Percentiles rank a stretch among this genome's conserved stretches.
Evolutionary conservation across 2,329 filamentous ascomycete species (phyloP).

Genomic region (Clonostachys rhizophaga): DNA sequence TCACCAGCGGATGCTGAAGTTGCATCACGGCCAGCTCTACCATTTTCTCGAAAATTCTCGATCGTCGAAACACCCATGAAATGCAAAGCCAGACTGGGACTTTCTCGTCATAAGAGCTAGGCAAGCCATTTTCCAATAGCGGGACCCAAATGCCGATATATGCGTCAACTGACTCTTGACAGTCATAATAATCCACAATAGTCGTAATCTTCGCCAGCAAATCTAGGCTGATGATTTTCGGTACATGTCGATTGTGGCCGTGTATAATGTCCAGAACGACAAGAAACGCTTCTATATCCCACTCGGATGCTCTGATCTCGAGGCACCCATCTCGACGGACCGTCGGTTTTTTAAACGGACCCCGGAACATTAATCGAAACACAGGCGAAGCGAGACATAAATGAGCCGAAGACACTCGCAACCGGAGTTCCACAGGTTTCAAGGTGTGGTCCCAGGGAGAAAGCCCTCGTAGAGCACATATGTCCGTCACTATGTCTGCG

Average conservation of each 20-base stretch:
- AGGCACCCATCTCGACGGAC: no score
- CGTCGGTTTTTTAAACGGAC: no score
- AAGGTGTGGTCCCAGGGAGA: no score
- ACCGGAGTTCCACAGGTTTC: no score
- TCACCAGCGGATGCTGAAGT: constrained; percentile 2
- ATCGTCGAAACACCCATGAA: constrained; percentile 8
- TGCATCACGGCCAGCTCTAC: constrained; percentile 4
- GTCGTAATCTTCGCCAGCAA: constrained; percentile 1
- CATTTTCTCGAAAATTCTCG: neutral
- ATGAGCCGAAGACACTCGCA: no score
- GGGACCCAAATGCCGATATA: constrained; percentile 5
- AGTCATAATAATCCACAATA: constrained; percentile 4
- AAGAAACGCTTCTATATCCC: constrained; percentile 17
- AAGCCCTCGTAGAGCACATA: no score
- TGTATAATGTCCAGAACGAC: constrained; percentile 20
- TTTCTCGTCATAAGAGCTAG: constrained; percentile 1
- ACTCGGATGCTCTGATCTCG: constrained; percentile 5
- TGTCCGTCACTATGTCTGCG: no score
- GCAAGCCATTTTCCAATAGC: neutral
- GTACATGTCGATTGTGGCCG: constrained; percentile 12
- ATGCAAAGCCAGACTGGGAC: constrained; percentile 5
- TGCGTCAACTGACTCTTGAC: constrained; percentile 9
- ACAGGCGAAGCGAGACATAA: no score
- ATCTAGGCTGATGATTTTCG: constrained; percentile 4
- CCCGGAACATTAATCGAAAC: no score